A percentile compares a stretch with the other conserved stretches of the same genome.
Evolutionary conservation across 2,329 filamentous ascomycete genomes (phyloP).

Genomic region (Fusarium veterinarium): DNA sequence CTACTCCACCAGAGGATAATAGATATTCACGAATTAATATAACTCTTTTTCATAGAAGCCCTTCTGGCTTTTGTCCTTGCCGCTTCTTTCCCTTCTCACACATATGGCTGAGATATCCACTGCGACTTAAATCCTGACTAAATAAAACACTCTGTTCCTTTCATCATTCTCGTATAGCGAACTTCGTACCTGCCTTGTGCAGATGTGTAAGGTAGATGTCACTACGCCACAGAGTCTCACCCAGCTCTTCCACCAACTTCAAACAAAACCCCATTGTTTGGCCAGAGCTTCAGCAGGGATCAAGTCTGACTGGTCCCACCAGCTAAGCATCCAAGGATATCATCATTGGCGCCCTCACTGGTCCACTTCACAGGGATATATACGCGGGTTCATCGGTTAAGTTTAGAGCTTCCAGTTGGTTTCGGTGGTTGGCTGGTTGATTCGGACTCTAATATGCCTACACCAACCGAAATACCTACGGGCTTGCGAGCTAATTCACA

Average conservation of each 20-base stretch:
- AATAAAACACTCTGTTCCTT: neutral
- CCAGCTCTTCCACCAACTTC: neutral
- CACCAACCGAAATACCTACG: constrained; percentile 16
- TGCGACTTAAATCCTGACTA: neutral
- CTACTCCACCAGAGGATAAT: neutral
- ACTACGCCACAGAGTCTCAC: constrained; percentile 15
- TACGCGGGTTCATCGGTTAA: constrained; percentile 34
- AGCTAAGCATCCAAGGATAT: neutral
- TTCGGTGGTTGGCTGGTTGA: constrained; percentile 5
- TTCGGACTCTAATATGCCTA: neutral
- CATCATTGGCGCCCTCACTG: constrained; percentile 33
- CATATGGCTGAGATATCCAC: neutral
- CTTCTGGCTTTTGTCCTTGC: neutral
- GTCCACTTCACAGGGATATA: constrained; percentile 27
- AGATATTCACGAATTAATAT: neutral
- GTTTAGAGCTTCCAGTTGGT: constrained; percentile 30
- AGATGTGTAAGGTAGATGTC: neutral
- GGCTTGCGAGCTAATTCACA: constrained; percentile 11
- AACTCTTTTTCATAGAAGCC: neutral
- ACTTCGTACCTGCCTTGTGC: neutral
- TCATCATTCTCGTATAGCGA: neutral
- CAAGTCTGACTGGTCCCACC: constrained; percentile 1
- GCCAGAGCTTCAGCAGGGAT: constrained; percentile 37
- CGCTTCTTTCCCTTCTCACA: neutral
- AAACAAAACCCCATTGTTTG: constrained; percentile 19